A percentile compares a stretch with the other conserved stretches of the same genome.
These are phyloP conservation scores for Populus ilicifolia DNA, from an alignment of 345 rosid species.

Conservation along the genomic window DNA sequence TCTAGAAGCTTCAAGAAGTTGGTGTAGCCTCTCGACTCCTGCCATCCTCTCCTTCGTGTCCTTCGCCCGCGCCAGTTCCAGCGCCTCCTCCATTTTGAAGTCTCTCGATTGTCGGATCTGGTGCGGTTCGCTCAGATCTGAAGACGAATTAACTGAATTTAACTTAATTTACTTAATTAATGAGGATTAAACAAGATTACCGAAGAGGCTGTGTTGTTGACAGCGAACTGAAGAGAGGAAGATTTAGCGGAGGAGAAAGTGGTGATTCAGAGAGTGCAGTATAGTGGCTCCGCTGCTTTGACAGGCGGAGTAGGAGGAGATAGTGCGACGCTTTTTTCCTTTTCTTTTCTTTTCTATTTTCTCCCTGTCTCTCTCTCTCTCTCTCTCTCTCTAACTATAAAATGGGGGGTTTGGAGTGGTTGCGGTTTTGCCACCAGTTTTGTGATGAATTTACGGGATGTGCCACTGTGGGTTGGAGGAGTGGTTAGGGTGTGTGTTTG, in stretches of 20 bases:
- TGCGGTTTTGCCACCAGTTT: constrained; percentile 24
- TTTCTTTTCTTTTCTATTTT: not conserved
- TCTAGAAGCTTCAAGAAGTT: constrained; percentile 81
- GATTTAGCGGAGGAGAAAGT: not conserved
- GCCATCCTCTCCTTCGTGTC: constrained; percentile 99
- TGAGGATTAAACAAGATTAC: not conserved
- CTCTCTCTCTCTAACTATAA: not conserved
- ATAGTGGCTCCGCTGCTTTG: not conserved
- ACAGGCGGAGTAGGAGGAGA: not conserved
- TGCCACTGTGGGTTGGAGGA: constrained; percentile 34
- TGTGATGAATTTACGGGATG: constrained; percentile 25
- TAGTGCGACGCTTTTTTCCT: not conserved
- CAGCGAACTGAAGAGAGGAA: not conserved
- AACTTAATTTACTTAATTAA: too few relatives aligned
- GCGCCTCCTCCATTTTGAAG: constrained; percentile 79
- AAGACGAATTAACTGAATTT: not conserved
- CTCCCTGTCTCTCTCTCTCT: not conserved
- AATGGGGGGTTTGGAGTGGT: not conserved
- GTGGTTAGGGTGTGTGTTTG: too few relatives aligned
- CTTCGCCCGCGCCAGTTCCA: constrained; percentile 95
- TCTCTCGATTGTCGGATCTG: constrained; percentile 6
- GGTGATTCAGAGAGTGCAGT: not conserved
- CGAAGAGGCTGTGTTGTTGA: not conserved
- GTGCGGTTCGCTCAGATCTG: constrained; percentile 41
- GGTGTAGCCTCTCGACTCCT: constrained; percentile 86